phyloP scores from a whole-genome alignment of 2,329 filamentous ascomycete genomes.

The Dothiorella sarmentorum region DNA sequence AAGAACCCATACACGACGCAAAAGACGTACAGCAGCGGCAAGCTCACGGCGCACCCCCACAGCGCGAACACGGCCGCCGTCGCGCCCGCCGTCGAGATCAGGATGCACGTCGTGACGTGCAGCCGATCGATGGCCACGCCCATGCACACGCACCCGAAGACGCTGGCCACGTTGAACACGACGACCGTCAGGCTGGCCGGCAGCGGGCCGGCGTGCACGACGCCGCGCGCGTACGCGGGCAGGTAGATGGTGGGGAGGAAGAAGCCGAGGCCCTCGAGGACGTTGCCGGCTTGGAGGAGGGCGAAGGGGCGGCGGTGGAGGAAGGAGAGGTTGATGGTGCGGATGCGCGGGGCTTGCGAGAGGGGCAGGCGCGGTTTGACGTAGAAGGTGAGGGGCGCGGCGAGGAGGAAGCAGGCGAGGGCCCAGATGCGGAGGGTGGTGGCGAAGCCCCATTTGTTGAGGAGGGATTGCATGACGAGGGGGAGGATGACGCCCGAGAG shows the following conservation, averaged over 20 bases:
- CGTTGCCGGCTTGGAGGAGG: conserved; percentile 33
- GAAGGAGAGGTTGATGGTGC: conserved; percentile 31
- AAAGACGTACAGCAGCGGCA: conserved; percentile 34
- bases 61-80: conserved; percentile 42
- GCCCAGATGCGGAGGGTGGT: conserved; percentile 42
- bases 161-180: conserved; percentile 35
- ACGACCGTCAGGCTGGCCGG: conserved; percentile 34
- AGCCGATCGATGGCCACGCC: conserved; percentile 42
- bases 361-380: conserved; percentile 34
- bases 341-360: conserved; percentile 20
- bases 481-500: conserved; percentile 45
- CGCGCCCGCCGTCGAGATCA: conserved; percentile 42
- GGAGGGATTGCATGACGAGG: conserved; percentile 39
- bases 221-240: conserved; percentile 31
- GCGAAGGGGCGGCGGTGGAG: conserved; percentile 30
- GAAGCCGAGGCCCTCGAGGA: conserved; percentile 38
- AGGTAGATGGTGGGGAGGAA: conserved; percentile 41
- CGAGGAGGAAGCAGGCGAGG: conserved; percentile 29
- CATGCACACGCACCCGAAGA: conserved; percentile 36
- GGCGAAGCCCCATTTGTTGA: conserved; percentile 39
- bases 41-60: conserved; percentile 45
- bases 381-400: conserved; percentile 32
- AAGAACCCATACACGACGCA: conserved; percentile 36
- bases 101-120: conserved; percentile 40
- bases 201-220: conserved; percentile 24